These are phyloP conservation scores for Salpingoeca rosetta DNA, from an alignment of 78 protist species.

Conservation along the genomic window DNA sequence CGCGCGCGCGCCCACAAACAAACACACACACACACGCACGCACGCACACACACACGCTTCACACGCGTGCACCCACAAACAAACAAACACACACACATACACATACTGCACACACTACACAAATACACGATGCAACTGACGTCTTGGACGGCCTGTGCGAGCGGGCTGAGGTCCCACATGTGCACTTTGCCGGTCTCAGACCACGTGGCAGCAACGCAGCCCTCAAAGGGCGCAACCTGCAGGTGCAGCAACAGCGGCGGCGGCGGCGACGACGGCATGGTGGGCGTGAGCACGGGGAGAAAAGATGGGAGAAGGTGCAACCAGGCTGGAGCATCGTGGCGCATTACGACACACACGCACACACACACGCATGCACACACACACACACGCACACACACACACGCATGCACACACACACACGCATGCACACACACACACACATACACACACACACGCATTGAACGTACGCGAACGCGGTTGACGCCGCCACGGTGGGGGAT, in stretches of 20 bases:
- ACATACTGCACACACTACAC: neutral
- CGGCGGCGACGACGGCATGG: no score
- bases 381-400: no score
- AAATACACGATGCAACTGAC: neutral
- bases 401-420: no score
- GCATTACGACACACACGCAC: neutral
- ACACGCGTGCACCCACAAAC: no score
- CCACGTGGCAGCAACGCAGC: no score
- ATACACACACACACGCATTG: no score
- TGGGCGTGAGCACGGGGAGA: neutral
- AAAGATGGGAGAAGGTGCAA: neutral
- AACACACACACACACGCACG: neutral
- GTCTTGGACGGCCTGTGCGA: neutral
- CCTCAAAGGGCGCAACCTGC: no score
- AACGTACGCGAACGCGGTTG: conserved; percentile 70
- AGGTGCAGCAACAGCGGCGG: no score
- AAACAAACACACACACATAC: conserved; percentile 2
- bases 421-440: no score
- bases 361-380: no score
- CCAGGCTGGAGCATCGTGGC: neutral
- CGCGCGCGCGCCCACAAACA: neutral
- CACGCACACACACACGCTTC: no score
- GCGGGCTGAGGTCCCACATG: conserved; percentile 10
- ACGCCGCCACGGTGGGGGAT: conserved; percentile 54
- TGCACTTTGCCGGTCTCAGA: neutral